A percentile compares a stretch with the other conserved stretches of the same genome.
phyloP scores from a whole-genome alignment of 371 early-diverging fungal species.

The Rhizopus stolonifer region DNA sequence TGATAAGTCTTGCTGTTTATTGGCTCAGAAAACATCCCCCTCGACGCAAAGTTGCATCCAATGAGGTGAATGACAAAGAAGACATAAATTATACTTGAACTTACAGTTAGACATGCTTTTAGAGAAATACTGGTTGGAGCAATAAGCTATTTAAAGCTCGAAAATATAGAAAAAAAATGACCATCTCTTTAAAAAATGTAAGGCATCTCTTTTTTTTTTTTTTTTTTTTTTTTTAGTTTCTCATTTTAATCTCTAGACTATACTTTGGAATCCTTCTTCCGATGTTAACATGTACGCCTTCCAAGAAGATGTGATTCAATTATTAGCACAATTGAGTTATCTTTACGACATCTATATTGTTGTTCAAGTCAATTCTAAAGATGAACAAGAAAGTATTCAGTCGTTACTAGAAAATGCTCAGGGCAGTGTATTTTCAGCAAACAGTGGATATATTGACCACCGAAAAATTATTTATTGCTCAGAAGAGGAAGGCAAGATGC shows the following conservation, averaged over 20 bases:
- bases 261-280: constrained; percentile 55
- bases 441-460: constrained; percentile 19
- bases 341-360: constrained; percentile 42
- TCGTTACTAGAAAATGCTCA: constrained; percentile 26
- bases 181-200: constrained; percentile 51
- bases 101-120: background rate
- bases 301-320: constrained; percentile 32
- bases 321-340: constrained; percentile 29
- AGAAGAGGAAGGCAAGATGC: constrained; percentile 50
- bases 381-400: constrained; percentile 35
- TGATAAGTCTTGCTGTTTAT: constrained; percentile 25
- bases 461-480: constrained; percentile 41
- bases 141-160: constrained; percentile 18
- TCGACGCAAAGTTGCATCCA: constrained; percentile 12
- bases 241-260: constrained; percentile 25
- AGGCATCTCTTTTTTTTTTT: background rate
- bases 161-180: constrained; percentile 37
- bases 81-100: background rate
- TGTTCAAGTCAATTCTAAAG: constrained; percentile 39
- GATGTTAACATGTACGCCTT: constrained; percentile 50
- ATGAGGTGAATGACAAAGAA: constrained; percentile 11
- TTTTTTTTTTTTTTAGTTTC: background rate
- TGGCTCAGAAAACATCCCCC: constrained; percentile 23
- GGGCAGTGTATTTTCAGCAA: constrained; percentile 9
- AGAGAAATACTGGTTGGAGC: constrained; percentile 13